Evolutionary conservation across 106 monocot species (phyloP), one percentile per base, ranked within the genome.

Genomic region (Dactylorhiza incarnata): DNA sequence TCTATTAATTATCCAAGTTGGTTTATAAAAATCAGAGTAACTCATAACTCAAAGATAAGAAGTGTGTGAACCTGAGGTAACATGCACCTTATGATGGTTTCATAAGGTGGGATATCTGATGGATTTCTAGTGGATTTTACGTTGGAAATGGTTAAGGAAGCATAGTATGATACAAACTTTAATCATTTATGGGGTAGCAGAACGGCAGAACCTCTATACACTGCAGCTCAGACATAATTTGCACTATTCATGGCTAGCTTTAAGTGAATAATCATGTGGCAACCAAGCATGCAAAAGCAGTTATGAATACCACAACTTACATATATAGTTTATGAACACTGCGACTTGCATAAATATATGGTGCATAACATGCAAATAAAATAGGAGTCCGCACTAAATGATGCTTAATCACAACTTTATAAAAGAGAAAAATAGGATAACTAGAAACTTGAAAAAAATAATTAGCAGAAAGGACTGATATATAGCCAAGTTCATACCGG

Each of bases 401-500:
- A 54, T 37, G 37, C 37, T 37, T 37, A 37, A 54, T 54, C 54
- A 54, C 3, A 54, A 54, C 54, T 54, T 54, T n/a, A 54, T 54
- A 54, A n/a, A 17, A n/a, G 15, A 54, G 14, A 54, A 54, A 54
- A 54, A 5, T 5, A 54, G 54, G 54, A 54, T 54, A 54, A 54
- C 54, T 54, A 54, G 54, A 54, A 16, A 54, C 14, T 54, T 54
- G 54, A 54, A 15, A 5, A 15, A 14, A 54, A 54, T 16, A 43
- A 4, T 9, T 26, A 20, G 20, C 52, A 4, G 51, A 62, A 9
- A 15, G 11, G 23, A 76, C 9, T 25, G 65, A 71, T n/a, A 70
- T 16, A 70, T 70, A 5, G 46, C 49, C 29, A 13, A 24, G 52
- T 4, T 9, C 16, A 76, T 80, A 88, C 88, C 88, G 82, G 73